Evolutionary conservation across 305 asterid species (phyloP).

Genomic region (Fraxinus sp.): DNA sequence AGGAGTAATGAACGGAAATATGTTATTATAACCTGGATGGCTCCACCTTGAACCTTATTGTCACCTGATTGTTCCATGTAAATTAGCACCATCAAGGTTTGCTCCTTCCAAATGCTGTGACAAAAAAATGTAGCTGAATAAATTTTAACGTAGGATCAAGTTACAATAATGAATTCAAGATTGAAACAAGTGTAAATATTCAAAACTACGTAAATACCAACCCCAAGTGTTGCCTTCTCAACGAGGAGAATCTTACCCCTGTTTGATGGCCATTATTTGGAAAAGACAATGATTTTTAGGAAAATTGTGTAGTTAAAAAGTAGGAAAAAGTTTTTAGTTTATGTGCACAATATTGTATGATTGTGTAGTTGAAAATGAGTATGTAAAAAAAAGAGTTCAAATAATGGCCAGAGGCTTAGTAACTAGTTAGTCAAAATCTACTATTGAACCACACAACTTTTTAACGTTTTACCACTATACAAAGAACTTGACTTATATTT

Average conservation of each 20-base stretch:
- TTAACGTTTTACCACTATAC: neutral
- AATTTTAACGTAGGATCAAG: neutral
- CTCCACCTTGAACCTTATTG: conserved; percentile 8
- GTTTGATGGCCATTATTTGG: too few species aligned
- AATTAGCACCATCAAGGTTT: conserved; percentile 79
- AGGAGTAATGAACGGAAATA: conserved; percentile 14
- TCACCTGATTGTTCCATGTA: conserved; percentile 76
- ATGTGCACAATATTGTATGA: neutral
- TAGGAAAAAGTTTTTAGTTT: too few species aligned
- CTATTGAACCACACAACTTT: neutral
- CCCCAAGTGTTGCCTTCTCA: neutral
- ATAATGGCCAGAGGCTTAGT: neutral
- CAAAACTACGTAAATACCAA: neutral
- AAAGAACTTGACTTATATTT: neutral
- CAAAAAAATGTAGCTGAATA: neutral
- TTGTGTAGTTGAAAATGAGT: too few species aligned
- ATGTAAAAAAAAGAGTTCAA: too few species aligned
- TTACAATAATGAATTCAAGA: neutral
- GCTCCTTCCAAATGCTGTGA: conserved; percentile 80
- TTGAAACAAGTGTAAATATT: neutral
- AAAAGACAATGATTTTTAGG: too few species aligned
- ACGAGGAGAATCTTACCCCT: neutral
- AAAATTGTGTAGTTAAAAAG: too few species aligned
- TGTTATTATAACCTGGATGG: neutral
- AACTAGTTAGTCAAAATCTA: neutral